Evolutionary conservation across 2,329 filamentous ascomycete species (phyloP).

Genomic region (Metarhizium robertsii): DNA sequence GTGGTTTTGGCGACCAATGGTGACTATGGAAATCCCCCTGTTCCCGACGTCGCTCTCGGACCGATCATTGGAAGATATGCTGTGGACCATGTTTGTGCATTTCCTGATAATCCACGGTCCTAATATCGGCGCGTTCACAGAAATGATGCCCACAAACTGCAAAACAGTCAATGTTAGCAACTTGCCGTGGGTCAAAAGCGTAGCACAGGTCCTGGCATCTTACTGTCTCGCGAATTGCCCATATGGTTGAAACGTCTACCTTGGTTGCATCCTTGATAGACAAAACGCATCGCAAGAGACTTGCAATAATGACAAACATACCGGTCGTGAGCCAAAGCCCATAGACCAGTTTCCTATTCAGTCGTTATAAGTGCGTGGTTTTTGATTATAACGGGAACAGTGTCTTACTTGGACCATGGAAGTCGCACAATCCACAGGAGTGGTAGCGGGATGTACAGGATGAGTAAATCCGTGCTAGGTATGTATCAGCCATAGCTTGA

Average conservation of each 20-base stretch:
- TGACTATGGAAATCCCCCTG: conserved; percentile 8
- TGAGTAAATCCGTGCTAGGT: conserved; percentile 13
- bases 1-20: conserved; percentile 11
- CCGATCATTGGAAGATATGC: conserved; percentile 5
- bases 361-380: background rate
- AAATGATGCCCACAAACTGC: conserved; percentile 16
- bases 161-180: too few species aligned
- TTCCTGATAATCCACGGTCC: conserved; percentile 15
- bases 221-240: conserved; percentile 17
- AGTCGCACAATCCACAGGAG: conserved; percentile 15
- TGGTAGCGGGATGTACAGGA: conserved; percentile 14
- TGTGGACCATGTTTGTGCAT: conserved; percentile 7
- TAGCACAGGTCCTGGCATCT: background rate
- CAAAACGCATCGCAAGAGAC: conserved; percentile 13
- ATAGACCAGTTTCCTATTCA: conserved; percentile 13
- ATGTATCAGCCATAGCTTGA: too few species aligned
- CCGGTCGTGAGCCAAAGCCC: conserved; percentile 15
- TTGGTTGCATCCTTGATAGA: conserved; percentile 11
- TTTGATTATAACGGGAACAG: too few species aligned
- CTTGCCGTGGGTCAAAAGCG: too few species aligned
- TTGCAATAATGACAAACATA: conserved; percentile 16
- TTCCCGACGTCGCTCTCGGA: background rate
- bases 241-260: conserved; percentile 15
- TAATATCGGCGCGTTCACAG: conserved; percentile 14
- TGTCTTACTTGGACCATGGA: conserved; percentile 10